Evolutionary conservation across 2,329 filamentous ascomycete genomes (phyloP).

Genomic region (Aspergillus fijiensis): DNA sequence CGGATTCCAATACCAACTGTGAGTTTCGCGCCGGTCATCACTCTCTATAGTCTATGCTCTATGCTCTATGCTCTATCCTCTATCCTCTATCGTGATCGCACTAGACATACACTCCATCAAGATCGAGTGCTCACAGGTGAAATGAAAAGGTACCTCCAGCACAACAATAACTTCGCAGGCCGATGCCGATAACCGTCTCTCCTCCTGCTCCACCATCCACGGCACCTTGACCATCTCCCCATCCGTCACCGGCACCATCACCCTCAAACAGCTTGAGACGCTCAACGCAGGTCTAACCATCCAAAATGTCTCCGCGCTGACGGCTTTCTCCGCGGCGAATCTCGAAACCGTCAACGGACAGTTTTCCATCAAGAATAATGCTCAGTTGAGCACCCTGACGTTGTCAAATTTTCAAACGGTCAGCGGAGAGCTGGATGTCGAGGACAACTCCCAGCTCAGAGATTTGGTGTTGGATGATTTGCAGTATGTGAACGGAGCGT

Average conservation of each 20-base stretch:
- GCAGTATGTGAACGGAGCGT: slow-evolving; percentile 24
- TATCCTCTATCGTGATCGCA: not conserved
- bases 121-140: not conserved
- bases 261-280: not conserved
- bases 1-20: not conserved
- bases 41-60: not conserved
- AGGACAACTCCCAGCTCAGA: slow-evolving; percentile 23
- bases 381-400: not conserved
- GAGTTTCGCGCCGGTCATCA: not conserved
- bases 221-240: not conserved
- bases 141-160: not conserved
- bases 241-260: not conserved
- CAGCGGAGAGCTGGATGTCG: slow-evolving; percentile 20
- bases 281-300: slow-evolving; percentile 1
- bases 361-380: not conserved
- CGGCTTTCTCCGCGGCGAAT: not conserved
- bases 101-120: not conserved
- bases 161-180: not conserved
- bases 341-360: not conserved
- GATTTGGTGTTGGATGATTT: slow-evolving; percentile 22
- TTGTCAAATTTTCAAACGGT: slow-evolving; percentile 21
- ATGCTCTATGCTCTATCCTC: not conserved
- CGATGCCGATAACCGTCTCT: not conserved
- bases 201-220: slow-evolving; percentile 2
- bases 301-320: not conserved